These are phyloP conservation scores for Nymphaea thermarum DNA, from an alignment of 164 flowering plant species.

Conservation along the genomic window DNA sequence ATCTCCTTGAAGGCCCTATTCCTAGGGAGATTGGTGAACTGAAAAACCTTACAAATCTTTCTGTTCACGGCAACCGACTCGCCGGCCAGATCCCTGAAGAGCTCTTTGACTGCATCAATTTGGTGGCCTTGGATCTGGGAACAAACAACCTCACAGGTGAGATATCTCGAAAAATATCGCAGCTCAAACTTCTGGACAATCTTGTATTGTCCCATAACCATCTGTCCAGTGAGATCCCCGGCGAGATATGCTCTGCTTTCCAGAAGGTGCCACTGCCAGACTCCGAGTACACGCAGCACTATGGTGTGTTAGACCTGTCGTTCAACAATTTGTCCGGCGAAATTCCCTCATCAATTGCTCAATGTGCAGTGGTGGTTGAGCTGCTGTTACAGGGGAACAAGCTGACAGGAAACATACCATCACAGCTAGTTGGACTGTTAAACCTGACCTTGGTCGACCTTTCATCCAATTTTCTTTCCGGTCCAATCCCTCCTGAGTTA, in stretches of 20 bases:
- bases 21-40: constrained; percentile 38
- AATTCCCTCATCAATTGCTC: constrained; percentile 35
- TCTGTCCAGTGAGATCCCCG: constrained; percentile 43
- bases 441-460: constrained; percentile 42
- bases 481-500: constrained; percentile 23
- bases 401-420: constrained; percentile 47
- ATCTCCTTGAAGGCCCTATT: constrained; percentile 37
- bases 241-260: constrained; percentile 52
- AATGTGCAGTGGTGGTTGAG: constrained; percentile 30
- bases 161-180: constrained; percentile 32
- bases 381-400: constrained; percentile 38
- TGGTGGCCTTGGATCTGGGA: constrained; percentile 50
- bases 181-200: constrained; percentile 38
- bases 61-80: constrained; percentile 41
- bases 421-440: constrained; percentile 19
- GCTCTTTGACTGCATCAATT: constrained; percentile 30
- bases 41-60: constrained; percentile 46
- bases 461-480: constrained; percentile 37
- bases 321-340: constrained; percentile 36
- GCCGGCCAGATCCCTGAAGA: constrained; percentile 38
- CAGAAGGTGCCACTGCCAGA: constrained; percentile 44
- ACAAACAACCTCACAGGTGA: constrained; percentile 32
- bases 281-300: constrained; percentile 53
- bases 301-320: constrained; percentile 59
- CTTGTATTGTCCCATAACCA: constrained; percentile 38